phyloP scores from a whole-genome alignment of 2,329 filamentous ascomycete species.

The Neonectria hederae region DNA sequence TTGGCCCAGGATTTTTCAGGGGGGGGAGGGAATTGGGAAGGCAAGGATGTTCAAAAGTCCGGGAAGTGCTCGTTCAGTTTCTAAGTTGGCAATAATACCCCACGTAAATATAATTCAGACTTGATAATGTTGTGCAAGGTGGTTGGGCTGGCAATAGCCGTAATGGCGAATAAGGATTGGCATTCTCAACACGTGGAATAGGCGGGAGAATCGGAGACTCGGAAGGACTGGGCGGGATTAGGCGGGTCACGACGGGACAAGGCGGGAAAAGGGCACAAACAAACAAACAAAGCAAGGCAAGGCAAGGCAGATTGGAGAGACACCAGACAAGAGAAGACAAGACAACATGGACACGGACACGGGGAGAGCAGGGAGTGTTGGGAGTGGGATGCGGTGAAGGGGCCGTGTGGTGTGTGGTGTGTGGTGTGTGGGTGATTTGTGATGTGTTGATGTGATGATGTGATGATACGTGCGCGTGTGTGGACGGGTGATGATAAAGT shows the following conservation, averaged over 20 bases:
- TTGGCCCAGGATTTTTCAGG: background rate
- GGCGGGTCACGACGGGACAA: background rate
- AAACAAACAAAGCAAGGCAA: background rate
- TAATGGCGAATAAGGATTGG: background rate
- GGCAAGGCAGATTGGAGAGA: background rate
- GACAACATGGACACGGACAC: background rate
- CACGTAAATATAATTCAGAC: background rate
- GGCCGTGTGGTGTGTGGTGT: background rate
- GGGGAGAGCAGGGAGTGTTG: background rate
- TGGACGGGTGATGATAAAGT: slow-evolving; percentile 4
- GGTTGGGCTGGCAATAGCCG: background rate
- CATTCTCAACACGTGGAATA: background rate
- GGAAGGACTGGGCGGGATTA: background rate
- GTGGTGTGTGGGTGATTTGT: background rate
- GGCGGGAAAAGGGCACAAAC: background rate
- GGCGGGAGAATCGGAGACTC: background rate
- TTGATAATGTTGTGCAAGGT: background rate
- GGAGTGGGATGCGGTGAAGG: slow-evolving; percentile 7
- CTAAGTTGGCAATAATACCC: slow-evolving; percentile 23
- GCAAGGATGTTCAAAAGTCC: background rate
- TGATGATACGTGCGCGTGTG: background rate
- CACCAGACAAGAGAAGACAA: too few relatives aligned
- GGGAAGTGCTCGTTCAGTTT: slow-evolving; percentile 9
- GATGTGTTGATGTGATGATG: background rate
- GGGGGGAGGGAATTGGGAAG: background rate